A percentile compares a stretch with the other conserved stretches of the same genome.
Conservation (phyloP, 768 basidiomycete species). For the Sporobolomyces pararoseus region DNA sequence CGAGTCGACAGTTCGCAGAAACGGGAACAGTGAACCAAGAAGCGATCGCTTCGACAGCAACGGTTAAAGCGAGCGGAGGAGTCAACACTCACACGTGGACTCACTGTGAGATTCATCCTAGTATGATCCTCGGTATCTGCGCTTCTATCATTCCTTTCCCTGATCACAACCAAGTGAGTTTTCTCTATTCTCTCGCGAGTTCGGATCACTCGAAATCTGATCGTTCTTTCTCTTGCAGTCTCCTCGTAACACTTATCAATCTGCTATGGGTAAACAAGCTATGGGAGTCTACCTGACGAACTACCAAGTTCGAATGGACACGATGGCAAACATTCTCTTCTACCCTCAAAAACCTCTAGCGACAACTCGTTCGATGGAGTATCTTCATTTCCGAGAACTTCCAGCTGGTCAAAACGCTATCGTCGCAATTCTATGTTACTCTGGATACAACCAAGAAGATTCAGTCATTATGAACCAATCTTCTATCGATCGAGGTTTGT, state of each 20-base stretch:
- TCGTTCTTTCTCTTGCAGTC: conserved; percentile 58
- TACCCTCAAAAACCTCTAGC: conserved; percentile 99
- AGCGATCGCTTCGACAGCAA: conserved; percentile 79
- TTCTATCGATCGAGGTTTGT: conserved; percentile 94
- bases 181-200: background rate
- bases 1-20: conserved; percentile 64
- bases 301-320: conserved; percentile 98
- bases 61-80: conserved; percentile 66
- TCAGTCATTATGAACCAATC: conserved; percentile 99
- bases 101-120: conserved; percentile 98
- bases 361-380: conserved; percentile 98
- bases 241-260: conserved; percentile 99
- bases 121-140: conserved; percentile 97
- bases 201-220: background rate
- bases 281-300: conserved; percentile 99
- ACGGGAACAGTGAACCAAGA: conserved; percentile 48
- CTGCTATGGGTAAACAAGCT: conserved; percentile 99
- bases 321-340: conserved; percentile 98
- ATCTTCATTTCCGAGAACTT: conserved; percentile 94
- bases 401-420: conserved; percentile 98
- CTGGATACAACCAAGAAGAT: conserved; percentile 99
- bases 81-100: conserved; percentile 89
- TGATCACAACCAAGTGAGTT: conserved; percentile 90
- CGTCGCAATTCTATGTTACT: conserved; percentile 96
- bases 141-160: conserved; percentile 99